Evolutionary conservation across 352 stramenopile genomes (phyloP), one percentile per base, ranked within the genome.

Genomic region (Elongisporangium prolatum): DNA sequence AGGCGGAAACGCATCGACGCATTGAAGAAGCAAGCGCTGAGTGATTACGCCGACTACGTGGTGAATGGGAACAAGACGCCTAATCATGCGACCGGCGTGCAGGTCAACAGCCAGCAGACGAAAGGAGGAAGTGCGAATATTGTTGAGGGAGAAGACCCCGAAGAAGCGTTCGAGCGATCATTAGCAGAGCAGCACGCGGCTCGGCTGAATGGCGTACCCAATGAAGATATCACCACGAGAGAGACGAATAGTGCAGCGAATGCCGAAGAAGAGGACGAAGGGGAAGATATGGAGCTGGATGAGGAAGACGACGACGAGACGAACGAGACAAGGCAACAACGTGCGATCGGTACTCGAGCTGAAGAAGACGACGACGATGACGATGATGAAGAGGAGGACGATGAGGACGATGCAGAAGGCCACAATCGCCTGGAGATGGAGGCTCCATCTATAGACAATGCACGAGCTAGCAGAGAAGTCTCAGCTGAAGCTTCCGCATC

Each of bases 21-120:
- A n/a, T 63, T 91, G 7, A 88, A 91, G 74, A 89, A 88, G 59
- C 73, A 89, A 54, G 76, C 81, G 53, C 65, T 90, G 14, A 68
- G 47, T 21, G 81, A 89, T 24, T 88, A 83, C 52, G 63, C 66
- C 0, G 75, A 85, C 4, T 72, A 89, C n/a, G 57, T 74, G 14
- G 60, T 68, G 20, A 63, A 58, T 13, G 44, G 24, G n/a, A 40
- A 54, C n/a, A 59, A 60, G 28, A 63, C 48, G 28, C 48, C 50
- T 17, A 68, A 21, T 50, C 59, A 56, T 16, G 40, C 54, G 3
- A 60, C 51, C n/a, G 56, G 64, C 9, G 59, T 63, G 21, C 54
- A 59, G 21, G 61, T 51, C 21, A 63, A 21, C 37, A 61, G 55
- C 28, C 60, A 67, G n/a, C 65, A 70, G 21, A 28, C 44, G 14